Evolutionary conservation across 1,139 yeast species (phyloP), one percentile per base, ranked within the genome.

Genomic region (Pichia norvegensis): DNA sequence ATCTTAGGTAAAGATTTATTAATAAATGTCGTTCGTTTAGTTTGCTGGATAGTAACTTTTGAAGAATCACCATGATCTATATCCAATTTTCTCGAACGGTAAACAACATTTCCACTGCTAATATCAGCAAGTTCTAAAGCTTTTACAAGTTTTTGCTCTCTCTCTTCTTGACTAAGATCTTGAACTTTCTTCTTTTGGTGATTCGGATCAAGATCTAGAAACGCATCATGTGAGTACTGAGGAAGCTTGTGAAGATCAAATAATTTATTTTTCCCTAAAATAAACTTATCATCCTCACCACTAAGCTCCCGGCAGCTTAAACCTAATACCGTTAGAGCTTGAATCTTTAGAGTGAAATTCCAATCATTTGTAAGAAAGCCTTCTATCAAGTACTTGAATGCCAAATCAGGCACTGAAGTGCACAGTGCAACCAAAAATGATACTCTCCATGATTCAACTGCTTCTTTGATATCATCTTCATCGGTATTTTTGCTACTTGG

Each of bases 311-410:
- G 64, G 0, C 81, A 79, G 4, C 81, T 74, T 36, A 81, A 62
- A 0, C 83, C 76, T 16, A 81, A 58, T 0, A 79, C 66, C 1
- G 84, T 70, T 29, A 83, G 61, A 20, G 81, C 67, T 46, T 69
- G 62, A 58, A 81, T 67, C 40, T 90, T 62, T 51, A 77, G 81
- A 52, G 78, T 82, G 19, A 83, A 64, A 0, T 87, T 80, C 54
- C 78, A 79, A 58, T 83, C 94, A 0, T 86, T 88, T 0, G 70
- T 63, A 4, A 72, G 63, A 27, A 81, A 64, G 37, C 77, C 58
- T 29, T 64, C 57, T 29, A 74, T 64, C 3, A 79, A 51, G 45
- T 66, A 68, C 0, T 65, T 54, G 0, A 68, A 58, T 0, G 73
- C 69, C 9, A 33, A 40, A 2, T 58, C 56, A 3, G 84, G 80